Conservation (phyloP, 371 early-diverging fungal genomes). For the Syncephalastrum contaminatum region DNA sequence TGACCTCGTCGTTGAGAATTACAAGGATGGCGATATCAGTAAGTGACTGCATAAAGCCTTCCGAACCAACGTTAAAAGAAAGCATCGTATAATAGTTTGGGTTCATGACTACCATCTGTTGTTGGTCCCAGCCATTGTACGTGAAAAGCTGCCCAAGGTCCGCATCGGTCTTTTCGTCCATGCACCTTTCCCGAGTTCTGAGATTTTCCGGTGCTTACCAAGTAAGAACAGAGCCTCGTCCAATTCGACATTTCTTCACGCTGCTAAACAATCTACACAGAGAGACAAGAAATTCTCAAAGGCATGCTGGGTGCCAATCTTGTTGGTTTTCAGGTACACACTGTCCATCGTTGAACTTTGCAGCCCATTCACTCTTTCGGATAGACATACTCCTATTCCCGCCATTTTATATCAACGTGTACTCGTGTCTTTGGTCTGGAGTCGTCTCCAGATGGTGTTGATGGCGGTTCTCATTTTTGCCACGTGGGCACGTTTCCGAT, state of each 20-base stretch:
- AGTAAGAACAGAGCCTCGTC: slow-evolving; percentile 43
- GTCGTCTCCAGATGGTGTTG: slow-evolving; percentile 82
- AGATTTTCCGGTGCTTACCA: slow-evolving; percentile 92
- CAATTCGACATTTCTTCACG: background rate
- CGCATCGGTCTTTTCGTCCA: slow-evolving; percentile 97
- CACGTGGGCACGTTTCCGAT: slow-evolving; percentile 94
- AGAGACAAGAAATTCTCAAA: slow-evolving; percentile 85
- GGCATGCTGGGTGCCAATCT: slow-evolving; percentile 92
- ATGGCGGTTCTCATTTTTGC: slow-evolving; percentile 72
- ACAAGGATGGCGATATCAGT: slow-evolving; percentile 85
- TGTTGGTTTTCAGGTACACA: slow-evolving; percentile 85
- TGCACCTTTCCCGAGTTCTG: slow-evolving; percentile 94
- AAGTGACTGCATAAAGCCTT: slow-evolving; percentile 19
- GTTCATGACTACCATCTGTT: slow-evolving; percentile 98
- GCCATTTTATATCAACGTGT: slow-evolving; percentile 94
- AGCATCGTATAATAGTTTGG: slow-evolving; percentile 68
- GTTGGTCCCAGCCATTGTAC: slow-evolving; percentile 85
- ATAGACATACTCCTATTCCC: slow-evolving; percentile 91
- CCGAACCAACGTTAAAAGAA: too few species aligned
- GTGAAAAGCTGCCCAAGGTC: slow-evolving; percentile 73
- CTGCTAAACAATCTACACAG: slow-evolving; percentile 28
- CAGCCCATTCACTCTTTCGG: background rate
- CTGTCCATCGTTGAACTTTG: background rate
- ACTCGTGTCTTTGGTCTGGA: slow-evolving; percentile 89
- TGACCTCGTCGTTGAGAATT: slow-evolving; percentile 71